Base-by-base conservation (phyloP, 768 basidiomycete species). In the Russula lepida region DNA sequence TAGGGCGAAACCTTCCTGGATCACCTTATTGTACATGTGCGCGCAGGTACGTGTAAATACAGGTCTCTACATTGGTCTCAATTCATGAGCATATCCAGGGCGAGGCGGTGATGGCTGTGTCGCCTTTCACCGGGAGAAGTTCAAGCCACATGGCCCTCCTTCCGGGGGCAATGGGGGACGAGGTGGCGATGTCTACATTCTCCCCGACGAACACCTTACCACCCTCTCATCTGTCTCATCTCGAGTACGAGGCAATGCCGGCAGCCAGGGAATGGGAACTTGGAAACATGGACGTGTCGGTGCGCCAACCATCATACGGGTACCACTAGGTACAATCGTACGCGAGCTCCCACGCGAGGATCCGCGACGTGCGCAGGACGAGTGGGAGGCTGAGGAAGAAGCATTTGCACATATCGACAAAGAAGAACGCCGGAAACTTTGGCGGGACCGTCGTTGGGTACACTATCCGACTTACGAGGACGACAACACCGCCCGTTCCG, bases 131-230 rank as follows among this genome's bases (percentile, higher is more conserved):
- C 84, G 92, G 59, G 92, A 95, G 74, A 91, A 92, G 69, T 92
- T 81, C 73, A 83, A 83, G 59, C 82, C 87, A 1, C 81, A 84
- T 63, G 92, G 92, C 0, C 92, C 94, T 0, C 93, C 95, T 0
- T 95, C 93, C 11, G 95, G 95, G 0, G 95, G 95, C 1, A 89
- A 89, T 62, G 95, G 95, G 17, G 95, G 94, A 2, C 80, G 81
- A 49, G 95, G 95, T 28, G 93, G 91, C 4, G 85, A 88, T 68
- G 84, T 98, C 33, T 92, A 92, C 70, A 80, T 98, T 66, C 74
- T 84, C 35, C 90, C 95, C 0, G 86, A 88, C 0, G 79, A 87
- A 0, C 78, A 84, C 37, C 75, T 98, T 21, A 89, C 90, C 0
- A 88, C 88, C 0, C 84, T 98, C 23, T 80, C 87, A 5, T 79